Evolutionary conservation across 306 rosid genomes (phyloP).

Genomic region (Argentina anserina): DNA sequence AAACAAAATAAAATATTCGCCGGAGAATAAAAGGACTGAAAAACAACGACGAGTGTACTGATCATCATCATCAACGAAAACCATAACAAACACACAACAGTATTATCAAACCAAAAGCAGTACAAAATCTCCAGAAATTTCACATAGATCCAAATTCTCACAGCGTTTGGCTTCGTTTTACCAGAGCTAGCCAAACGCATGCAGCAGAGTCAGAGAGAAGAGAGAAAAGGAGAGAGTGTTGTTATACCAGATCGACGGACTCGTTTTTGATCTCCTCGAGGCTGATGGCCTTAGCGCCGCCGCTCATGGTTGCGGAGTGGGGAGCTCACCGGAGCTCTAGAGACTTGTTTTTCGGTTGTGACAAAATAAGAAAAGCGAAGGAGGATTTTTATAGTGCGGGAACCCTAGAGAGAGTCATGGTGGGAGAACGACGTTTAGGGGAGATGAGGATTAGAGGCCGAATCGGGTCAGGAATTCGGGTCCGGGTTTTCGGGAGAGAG

Average conservation of each 20-base stretch:
- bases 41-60: neutral
- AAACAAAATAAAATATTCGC: neutral
- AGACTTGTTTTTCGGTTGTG: neutral
- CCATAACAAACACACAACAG: too few relatives aligned
- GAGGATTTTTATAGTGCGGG: neutral
- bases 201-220: constrained; percentile 2
- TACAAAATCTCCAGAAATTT: neutral
- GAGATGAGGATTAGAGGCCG: neutral
- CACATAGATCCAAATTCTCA: neutral
- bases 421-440: neutral
- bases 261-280: constrained; percentile 93
- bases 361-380: neutral
- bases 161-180: neutral
- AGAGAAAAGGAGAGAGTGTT: neutral
- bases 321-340: constrained; percentile 12
- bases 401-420: neutral
- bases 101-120: neutral
- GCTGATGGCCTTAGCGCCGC: constrained; percentile 47
- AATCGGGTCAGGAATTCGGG: constrained; percentile 4
- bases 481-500: neutral
- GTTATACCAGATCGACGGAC: constrained; percentile 77
- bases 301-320: constrained; percentile 42
- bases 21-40: neutral
- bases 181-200: constrained; percentile 21
- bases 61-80: neutral